Base-by-base conservation (phyloP, 495 filamentous ascomycete genomes). In the Aspergillus heteromorphus region DNA sequence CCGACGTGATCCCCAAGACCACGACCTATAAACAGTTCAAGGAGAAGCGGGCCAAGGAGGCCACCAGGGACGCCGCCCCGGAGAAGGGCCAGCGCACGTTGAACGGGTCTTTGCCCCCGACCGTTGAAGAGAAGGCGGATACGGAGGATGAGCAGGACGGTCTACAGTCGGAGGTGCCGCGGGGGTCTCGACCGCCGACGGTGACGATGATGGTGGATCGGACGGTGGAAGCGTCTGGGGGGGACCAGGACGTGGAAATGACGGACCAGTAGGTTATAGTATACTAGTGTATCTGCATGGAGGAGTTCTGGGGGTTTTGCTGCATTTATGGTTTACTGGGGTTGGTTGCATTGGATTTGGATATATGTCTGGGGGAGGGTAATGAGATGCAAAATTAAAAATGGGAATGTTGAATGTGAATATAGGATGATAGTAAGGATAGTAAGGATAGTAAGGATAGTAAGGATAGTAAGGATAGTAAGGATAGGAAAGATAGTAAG, bases 1-100 rank as follows among this genome's bases (percentile, higher is more conserved):
- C 87, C 58, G 93, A 97, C 66, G 83, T 97, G 9, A 84, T 97
- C 21, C 93, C 93, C 30, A 87, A 86, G 64, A 95, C 91, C 7
- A 80, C 83, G 8, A 83, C 88, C 13, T 95, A 83, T 77, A 87
- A 87, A 69, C 79, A 88, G 60, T 83, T 85, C 73, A 95, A 93
- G 67, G 82, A 80, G 43, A 83, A 80, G 67, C 77, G 74, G 58
- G 71, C 74, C 6, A 76, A 72, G 62, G 77, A 80, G 48, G 66
- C 67, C 6, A 56, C 59, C 34, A 80, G 79, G 59, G 67, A 76
- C 21, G 47, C 60, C 14, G 67, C 58, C 18, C 56, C 76, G 52
- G 78, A 80, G 55, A 77, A 77, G 58, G 80, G 77, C 38, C 80
- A 82, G 53, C 79, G 74, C 53, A 82, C 75, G 6, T 59, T 82